Evolutionary conservation across 2,329 filamentous ascomycete species (phyloP).

Genomic region (Penicillium frequentans): DNA sequence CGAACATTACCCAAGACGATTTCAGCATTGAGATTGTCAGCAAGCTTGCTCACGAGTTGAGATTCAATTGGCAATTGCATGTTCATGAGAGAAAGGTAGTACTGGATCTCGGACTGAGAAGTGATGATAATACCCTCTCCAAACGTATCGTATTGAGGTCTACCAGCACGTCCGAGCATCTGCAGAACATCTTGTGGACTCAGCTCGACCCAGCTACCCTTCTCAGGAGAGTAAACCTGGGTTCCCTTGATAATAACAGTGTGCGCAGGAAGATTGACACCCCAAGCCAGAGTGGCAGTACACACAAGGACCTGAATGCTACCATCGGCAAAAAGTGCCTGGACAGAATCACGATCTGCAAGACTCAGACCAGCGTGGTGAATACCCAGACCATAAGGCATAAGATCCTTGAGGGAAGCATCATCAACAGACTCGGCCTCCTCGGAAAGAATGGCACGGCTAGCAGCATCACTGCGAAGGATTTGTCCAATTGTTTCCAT

Average conservation of each 20-base stretch:
- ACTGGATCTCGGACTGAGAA: slow-evolving; percentile 90
- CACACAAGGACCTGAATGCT: slow-evolving; percentile 94
- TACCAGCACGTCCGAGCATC: slow-evolving; percentile 95
- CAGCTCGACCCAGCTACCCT: slow-evolving; percentile 96
- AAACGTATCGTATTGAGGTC: slow-evolving; percentile 95
- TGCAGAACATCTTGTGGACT: slow-evolving; percentile 97
- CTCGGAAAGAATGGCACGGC: slow-evolving; percentile 81
- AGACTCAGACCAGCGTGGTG: slow-evolving; percentile 97
- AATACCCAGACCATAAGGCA: slow-evolving; percentile 96
- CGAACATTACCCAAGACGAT: slow-evolving; percentile 92
- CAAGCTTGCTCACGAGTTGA: slow-evolving; percentile 88
- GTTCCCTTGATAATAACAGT: slow-evolving; percentile 99
- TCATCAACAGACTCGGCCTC: slow-evolving; percentile 82
- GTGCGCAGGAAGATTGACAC: slow-evolving; percentile 95
- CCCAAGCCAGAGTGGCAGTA: slow-evolving; percentile 97
- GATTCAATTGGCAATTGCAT: slow-evolving; percentile 97
- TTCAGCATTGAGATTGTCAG: slow-evolving; percentile 95
- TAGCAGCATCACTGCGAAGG: slow-evolving; percentile 86
- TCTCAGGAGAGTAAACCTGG: slow-evolving; percentile 96
- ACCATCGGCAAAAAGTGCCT: slow-evolving; percentile 89
- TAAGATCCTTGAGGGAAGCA: slow-evolving; percentile 83
- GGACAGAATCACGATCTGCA: slow-evolving; percentile 90
- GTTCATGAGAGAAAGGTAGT: slow-evolving; percentile 94
- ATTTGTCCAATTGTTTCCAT: slow-evolving; percentile 97
- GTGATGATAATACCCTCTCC: slow-evolving; percentile 99